These are phyloP conservation scores for Poa annua DNA, from an alignment of 176 grass and related monocot species.

Conservation along the genomic window DNA sequence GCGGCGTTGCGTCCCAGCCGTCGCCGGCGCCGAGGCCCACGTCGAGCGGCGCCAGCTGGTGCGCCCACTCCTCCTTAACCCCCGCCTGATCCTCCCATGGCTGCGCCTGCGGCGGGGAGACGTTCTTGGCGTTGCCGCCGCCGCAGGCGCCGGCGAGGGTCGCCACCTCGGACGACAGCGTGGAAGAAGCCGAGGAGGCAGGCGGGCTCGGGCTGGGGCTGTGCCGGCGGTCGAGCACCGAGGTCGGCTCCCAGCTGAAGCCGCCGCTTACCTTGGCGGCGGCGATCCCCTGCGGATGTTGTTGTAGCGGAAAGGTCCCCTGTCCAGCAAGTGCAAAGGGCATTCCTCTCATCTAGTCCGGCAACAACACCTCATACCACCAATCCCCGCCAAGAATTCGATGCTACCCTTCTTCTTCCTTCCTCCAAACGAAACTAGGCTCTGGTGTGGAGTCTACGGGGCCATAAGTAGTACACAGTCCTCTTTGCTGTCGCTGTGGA, in stretches of 20 bases:
- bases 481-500: too few species aligned
- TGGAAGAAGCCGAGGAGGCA: conserved; percentile 68
- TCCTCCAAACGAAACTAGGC: conserved; percentile 41
- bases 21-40: conserved; percentile 51
- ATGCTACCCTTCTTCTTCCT: conserved; percentile 2
- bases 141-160: conserved; percentile 46
- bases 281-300: conserved; percentile 6
- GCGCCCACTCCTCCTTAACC: conserved; percentile 59
- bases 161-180: conserved; percentile 85
- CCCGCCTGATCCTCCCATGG: conserved; percentile 58
- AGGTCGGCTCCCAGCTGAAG: conserved; percentile 79
- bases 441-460: conserved; percentile 14
- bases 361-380: conserved; percentile 57
- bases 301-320: conserved; percentile 45
- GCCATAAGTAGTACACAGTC: conserved; percentile 28
- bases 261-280: conserved; percentile 40
- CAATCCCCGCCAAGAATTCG: neutral
- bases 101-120: conserved; percentile 48
- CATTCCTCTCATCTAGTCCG: conserved; percentile 92
- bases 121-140: conserved; percentile 44
- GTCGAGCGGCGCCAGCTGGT: conserved; percentile 74
- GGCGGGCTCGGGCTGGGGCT: conserved; percentile 80
- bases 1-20: conserved; percentile 47
- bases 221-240: conserved; percentile 87
- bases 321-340: conserved; percentile 62